Conservation (phyloP, 2,329 filamentous ascomycete genomes). For the Neocucurbitaria cava region DNA sequence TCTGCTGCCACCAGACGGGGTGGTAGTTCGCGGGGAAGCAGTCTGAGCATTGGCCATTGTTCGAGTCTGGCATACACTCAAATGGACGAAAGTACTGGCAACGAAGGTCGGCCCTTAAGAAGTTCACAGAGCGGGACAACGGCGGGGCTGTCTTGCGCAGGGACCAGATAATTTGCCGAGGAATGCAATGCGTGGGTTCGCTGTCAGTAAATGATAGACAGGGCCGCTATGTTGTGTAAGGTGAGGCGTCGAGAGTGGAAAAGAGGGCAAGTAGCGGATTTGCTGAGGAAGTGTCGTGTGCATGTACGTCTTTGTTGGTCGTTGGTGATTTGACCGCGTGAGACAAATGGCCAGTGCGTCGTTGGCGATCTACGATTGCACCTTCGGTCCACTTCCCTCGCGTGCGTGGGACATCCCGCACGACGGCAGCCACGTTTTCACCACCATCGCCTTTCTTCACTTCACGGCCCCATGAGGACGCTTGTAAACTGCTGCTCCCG, state of each 20-base stretch:
- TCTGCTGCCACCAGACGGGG: conserved; percentile 30
- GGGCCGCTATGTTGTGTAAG: conserved; percentile 16
- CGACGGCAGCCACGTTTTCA: conserved; percentile 13
- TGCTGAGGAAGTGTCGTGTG: conserved; percentile 26
- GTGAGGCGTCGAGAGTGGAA: conserved; percentile 12
- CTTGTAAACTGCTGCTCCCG: conserved; percentile 3
- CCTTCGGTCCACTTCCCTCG: conserved; percentile 14
- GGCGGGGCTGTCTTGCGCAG: conserved; percentile 22
- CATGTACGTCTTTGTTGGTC: conserved; percentile 48
- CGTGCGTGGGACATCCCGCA: neutral
- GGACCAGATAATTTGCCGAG: conserved; percentile 22
- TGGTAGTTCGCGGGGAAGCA: conserved; percentile 26
- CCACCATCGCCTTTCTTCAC: conserved; percentile 23
- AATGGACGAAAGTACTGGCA: conserved; percentile 73
- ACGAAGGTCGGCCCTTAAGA: conserved; percentile 67
- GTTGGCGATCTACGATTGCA: conserved; percentile 26
- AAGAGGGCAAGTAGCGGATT: conserved; percentile 26
- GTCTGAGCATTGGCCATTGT: conserved; percentile 28
- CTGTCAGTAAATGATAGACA: conserved; percentile 4
- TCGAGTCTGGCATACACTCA: conserved; percentile 65
- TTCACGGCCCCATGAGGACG: conserved; percentile 8
- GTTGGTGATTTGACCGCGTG: conserved; percentile 38
- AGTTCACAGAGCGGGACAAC: conserved; percentile 6
- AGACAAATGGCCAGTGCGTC: conserved; percentile 31
- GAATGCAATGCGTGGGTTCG: conserved; percentile 5